A percentile compares a stretch with the other conserved stretches of the same genome.
Conservation (phyloP, 768 basidiomycete genomes). For the Hypholoma fasciculare region DNA sequence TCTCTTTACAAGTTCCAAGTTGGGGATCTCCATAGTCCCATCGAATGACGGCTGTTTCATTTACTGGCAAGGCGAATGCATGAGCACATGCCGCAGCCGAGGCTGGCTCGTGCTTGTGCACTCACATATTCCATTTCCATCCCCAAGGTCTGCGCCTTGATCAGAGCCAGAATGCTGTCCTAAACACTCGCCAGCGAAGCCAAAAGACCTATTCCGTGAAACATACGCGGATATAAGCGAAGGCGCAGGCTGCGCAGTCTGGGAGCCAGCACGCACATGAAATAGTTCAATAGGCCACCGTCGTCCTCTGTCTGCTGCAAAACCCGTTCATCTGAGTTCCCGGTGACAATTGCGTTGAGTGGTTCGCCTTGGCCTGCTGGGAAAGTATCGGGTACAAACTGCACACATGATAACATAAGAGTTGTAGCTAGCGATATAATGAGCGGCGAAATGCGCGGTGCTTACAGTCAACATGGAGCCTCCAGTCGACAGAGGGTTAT, state of each 20-base stretch:
- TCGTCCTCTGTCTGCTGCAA: constrained; percentile 56
- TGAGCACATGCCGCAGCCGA: too few species aligned
- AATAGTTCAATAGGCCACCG: constrained; percentile 84
- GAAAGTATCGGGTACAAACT: constrained; percentile 59
- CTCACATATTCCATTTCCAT: constrained; percentile 74
- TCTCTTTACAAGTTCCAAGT: constrained; percentile 86
- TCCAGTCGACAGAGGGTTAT: constrained; percentile 52
- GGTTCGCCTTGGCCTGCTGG: constrained; percentile 84
- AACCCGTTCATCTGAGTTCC: constrained; percentile 68
- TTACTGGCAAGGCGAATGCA: constrained; percentile 42
- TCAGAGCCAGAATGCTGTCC: constrained; percentile 73
- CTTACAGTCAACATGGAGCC: constrained; percentile 76
- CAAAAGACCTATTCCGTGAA: constrained; percentile 52
- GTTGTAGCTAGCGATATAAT: background rate
- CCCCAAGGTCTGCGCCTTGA: constrained; percentile 80
- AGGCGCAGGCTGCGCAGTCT: background rate
- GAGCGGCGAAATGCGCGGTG: constrained; percentile 10
- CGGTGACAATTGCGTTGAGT: constrained; percentile 79
- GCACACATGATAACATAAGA: background rate
- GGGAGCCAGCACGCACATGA: constrained; percentile 51
- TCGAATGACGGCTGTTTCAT: constrained; percentile 82
- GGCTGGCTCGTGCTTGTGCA: constrained; percentile 8
- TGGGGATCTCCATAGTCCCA: constrained; percentile 81
- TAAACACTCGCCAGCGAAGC: constrained; percentile 77
- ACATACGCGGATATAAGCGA: background rate